Base-by-base conservation (phyloP, 495 filamentous ascomycete species). In the Parathielavia appendiculata region DNA sequence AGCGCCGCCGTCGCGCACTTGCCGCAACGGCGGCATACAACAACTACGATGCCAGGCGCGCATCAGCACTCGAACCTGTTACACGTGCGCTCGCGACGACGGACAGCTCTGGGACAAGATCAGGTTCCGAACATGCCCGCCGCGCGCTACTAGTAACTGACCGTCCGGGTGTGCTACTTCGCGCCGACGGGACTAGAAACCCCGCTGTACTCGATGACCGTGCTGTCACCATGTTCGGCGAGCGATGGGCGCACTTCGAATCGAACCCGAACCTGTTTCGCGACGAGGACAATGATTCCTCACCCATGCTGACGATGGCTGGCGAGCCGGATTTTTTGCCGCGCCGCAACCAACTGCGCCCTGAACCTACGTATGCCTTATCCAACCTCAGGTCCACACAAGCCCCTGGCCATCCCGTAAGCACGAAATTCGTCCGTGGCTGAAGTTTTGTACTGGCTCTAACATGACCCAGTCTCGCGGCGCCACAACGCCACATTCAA, bases 221-320 rank as follows among this genome's bases (percentile, higher is more conserved):
- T 6, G 47, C 66, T 14, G 59, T 60, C 20, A 53, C 64, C 54
- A 53, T 71, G 57, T 66, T 72, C 52, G 66, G 64, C 41, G 66
- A 67, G 23, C 64, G 63, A 17, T 69, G 68, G 67, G 65, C 65
- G 17, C 59, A 64, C 43, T 22, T 70, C 9, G 58, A 58, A n/a
- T 46, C 65, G 45, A 61, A 54, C 36, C 62, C 66, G 2, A 62
- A 34, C 36, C 52, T 57, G 23, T 14, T 51, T 12, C 56, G 43
- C 34, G 56, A 63, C 10, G 54, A 63, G 22, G 54, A 45, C 39
- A 30, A 56, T 51, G 39, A 44, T 20, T 32, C 48, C 2, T 22
- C 32, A 12, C 56, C 54, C 40, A 44, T 57, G 19, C 44, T 55
- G 8, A 10, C 54, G 17, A 63, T 65, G 57, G 63, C 63, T 10